Evolutionary conservation across 345 rosid species (phyloP).

Genomic region (Eucalyptus cloeziana): DNA sequence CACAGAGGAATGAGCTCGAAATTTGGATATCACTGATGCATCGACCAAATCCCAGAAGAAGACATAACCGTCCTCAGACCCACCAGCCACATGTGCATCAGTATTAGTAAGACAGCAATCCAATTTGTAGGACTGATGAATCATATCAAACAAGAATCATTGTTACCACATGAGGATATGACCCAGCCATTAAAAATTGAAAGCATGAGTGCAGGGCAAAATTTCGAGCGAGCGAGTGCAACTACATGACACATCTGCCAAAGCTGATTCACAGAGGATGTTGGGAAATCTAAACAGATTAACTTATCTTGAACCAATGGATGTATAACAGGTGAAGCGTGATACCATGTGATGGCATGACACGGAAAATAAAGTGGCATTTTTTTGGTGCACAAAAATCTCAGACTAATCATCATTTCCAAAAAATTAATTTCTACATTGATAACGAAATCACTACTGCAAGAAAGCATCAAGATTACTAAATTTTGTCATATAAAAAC

Average conservation of each 20-base stretch:
- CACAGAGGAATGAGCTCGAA: conserved; percentile 83
- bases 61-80: conserved; percentile 91
- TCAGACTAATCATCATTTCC: neutral
- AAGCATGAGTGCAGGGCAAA: neutral
- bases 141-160: neutral
- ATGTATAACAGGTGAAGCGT: neutral
- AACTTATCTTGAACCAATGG: neutral
- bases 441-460: neutral
- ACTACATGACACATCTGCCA: neutral
- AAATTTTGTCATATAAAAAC: conserved; percentile 25
- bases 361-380: neutral
- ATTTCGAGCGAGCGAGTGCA: neutral
- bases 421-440: neutral
- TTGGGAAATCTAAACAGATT: neutral
- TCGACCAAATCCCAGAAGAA: conserved; percentile 97
- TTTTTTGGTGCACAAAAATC: neutral
- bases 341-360: neutral
- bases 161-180: neutral
- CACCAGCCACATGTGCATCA: conserved; percentile 83
- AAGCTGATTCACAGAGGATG: neutral
- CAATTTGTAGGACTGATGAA: conserved; percentile 74
- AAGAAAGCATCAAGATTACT: neutral
- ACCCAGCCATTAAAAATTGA: neutral
- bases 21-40: conserved; percentile 64
- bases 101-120: conserved; percentile 88